Percentiles rank a stretch among this genome's conserved stretches.
These are phyloP conservation scores for Irpex sp. DNA, from an alignment of 1,284 basidiomycete genomes.

Conservation along the genomic window DNA sequence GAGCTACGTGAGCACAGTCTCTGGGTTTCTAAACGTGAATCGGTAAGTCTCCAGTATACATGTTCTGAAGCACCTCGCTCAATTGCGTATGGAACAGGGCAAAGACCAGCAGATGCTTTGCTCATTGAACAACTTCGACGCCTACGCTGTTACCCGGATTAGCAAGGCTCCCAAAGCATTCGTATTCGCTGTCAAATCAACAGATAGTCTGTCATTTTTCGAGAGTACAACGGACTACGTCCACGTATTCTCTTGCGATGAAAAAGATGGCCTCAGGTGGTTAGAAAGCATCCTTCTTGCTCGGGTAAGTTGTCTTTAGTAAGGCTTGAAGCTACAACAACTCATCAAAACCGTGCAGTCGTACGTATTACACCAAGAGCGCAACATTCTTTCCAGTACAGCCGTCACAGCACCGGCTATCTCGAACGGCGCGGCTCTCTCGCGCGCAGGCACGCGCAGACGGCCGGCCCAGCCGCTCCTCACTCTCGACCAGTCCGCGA, in stretches of 20 bases:
- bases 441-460: conserved; percentile 45
- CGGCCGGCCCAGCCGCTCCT: conserved; percentile 37
- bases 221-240: conserved; percentile 82
- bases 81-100: conserved; percentile 41
- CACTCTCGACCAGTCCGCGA: conserved; percentile 21
- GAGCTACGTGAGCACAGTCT: conserved; percentile 79
- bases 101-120: conserved; percentile 81
- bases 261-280: conserved; percentile 64
- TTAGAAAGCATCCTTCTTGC: conserved; percentile 72
- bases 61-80: not conserved
- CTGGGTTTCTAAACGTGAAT: conserved; percentile 83
- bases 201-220: conserved; percentile 78
- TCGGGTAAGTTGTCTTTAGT: too few relatives aligned
- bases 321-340: too few relatives aligned
- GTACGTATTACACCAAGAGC: conserved; percentile 74
- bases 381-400: conserved; percentile 51
- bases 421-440: conserved; percentile 25
- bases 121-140: conserved; percentile 80
- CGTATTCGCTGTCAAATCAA: conserved; percentile 82
- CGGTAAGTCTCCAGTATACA: conserved; percentile 39
- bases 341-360: too few relatives aligned
- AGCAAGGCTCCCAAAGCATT: conserved; percentile 75
- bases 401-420: conserved; percentile 29
- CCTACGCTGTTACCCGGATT: conserved; percentile 66
- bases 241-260: conserved; percentile 73